phyloP scores from a whole-genome alignment of 2,329 filamentous ascomycete genomes.

The Penicillium sp. region DNA sequence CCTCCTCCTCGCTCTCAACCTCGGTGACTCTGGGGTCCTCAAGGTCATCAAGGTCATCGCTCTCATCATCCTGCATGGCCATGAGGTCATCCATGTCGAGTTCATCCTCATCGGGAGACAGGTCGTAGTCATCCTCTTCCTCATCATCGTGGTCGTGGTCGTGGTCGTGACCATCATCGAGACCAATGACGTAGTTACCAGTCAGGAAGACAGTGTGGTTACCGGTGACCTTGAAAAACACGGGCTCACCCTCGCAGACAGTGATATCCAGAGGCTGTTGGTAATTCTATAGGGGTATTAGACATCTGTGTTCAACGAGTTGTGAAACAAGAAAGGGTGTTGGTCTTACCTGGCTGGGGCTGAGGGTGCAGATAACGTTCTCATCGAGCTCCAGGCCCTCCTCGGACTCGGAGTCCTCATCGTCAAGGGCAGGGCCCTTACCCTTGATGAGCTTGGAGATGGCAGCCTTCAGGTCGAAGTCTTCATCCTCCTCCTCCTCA shows the following conservation, averaged over 20 bases:
- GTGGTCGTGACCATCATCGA: slow-evolving; percentile 51
- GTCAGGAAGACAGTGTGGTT: slow-evolving; percentile 90
- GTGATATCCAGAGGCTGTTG: slow-evolving; percentile 95
- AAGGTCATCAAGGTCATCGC: slow-evolving; percentile 74
- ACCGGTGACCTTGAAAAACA: slow-evolving; percentile 89
- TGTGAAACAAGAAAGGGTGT: neutral
- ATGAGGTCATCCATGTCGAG: slow-evolving; percentile 58
- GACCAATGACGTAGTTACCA: slow-evolving; percentile 86
- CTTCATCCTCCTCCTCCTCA: slow-evolving; percentile 64
- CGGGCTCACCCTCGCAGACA: slow-evolving; percentile 79
- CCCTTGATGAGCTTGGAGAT: slow-evolving; percentile 58
- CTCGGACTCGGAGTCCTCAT: slow-evolving; percentile 57
- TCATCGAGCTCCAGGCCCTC: slow-evolving; percentile 73
- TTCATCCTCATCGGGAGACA: slow-evolving; percentile 76
- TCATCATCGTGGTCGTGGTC: slow-evolving; percentile 51
- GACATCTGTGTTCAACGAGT: neutral
- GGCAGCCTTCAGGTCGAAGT: slow-evolving; percentile 47
- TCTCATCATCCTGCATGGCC: slow-evolving; percentile 54
- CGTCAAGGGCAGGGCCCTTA: slow-evolving; percentile 70
- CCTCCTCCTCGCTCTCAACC: slow-evolving; percentile 73
- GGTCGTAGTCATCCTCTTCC: slow-evolving; percentile 73
- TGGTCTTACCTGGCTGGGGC: slow-evolving; percentile 76
- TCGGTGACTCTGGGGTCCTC: slow-evolving; percentile 80
- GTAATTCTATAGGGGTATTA: slow-evolving; percentile 64
- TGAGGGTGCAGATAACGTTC: slow-evolving; percentile 92